A percentile compares a stretch with the other conserved stretches of the same genome.
These are phyloP conservation scores for Alnus glutinosa DNA, from an alignment of 306 rosid genomes.

Conservation along the genomic window DNA sequence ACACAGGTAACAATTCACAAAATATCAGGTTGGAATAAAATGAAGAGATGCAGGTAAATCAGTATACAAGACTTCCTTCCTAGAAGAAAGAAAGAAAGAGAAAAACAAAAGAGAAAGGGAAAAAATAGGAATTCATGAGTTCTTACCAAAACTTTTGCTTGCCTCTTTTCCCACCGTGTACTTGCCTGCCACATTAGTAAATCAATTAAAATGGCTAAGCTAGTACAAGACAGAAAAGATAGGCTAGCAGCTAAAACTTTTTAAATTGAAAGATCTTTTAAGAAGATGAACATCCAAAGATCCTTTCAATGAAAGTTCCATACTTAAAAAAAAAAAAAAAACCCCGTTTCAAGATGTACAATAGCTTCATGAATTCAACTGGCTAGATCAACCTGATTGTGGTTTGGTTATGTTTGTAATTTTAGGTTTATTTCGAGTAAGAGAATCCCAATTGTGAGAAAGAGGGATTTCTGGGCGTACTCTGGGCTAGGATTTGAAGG, in stretches of 20 bases:
- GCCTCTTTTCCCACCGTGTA: slow-evolving; percentile 94
- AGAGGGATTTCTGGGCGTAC: not conserved
- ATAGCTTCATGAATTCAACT: not conserved
- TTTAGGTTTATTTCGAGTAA: not conserved
- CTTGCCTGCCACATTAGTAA: slow-evolving; percentile 63
- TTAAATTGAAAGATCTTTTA: slow-evolving; percentile 7
- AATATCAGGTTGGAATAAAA: not conserved
- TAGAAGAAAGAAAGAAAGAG: not conserved
- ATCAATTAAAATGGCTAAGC: slow-evolving; percentile 18
- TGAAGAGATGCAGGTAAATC: not conserved
- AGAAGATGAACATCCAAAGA: not conserved
- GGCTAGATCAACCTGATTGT: not conserved
- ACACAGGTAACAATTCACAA: not conserved
- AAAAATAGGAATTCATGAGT: slow-evolving; percentile 20
- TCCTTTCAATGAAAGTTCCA: not conserved
- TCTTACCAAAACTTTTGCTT: slow-evolving; percentile 80
- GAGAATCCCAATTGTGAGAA: not conserved
- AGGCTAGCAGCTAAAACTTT: slow-evolving; percentile 13
- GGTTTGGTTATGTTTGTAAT: not conserved
- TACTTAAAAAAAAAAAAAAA: not conserved
- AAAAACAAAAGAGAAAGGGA: not conserved
- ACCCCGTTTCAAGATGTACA: slow-evolving; percentile 4
- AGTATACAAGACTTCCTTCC: not conserved
- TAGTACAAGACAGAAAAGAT: not conserved
- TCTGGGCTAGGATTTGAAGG: not conserved